phyloP scores from a whole-genome alignment of 148 eudicot species.

The Rhododendron ferrugineum region DNA sequence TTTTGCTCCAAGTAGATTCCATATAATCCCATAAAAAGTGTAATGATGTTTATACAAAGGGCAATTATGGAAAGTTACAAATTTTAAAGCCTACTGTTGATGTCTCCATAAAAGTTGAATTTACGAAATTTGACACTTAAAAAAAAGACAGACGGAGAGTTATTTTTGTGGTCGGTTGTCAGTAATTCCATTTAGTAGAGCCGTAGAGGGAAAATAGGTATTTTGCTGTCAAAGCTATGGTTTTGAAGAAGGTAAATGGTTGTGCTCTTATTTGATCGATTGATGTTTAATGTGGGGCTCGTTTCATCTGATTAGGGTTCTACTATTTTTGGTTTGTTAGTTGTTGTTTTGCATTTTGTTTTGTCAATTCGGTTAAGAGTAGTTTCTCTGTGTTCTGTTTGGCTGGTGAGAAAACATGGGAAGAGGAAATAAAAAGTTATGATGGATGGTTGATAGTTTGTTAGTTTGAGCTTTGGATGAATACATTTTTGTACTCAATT shows the following conservation, averaged over 20 bases:
- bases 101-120: neutral
- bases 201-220: neutral
- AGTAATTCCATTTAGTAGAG: neutral
- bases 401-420: neutral
- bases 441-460: neutral
- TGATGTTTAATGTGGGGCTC: neutral
- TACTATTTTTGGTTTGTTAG: neutral
- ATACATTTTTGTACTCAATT: neutral
- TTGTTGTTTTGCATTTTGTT: neutral
- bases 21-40: too few relatives aligned
- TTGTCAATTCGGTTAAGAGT: neutral
- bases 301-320: neutral
- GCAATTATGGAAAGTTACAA: neutral
- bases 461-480: neutral
- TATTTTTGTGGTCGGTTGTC: neutral
- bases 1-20: too few relatives aligned
- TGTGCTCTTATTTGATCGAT: neutral
- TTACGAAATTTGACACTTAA: neutral
- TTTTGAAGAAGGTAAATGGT: neutral
- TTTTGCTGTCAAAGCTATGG: neutral
- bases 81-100: too few relatives aligned
- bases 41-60: too few relatives aligned
- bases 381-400: neutral
- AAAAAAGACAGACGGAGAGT: neutral
- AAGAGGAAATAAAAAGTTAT: neutral